These are phyloP conservation scores for Euphorbia pulcherrima DNA, from an alignment of 345 rosid genomes.

Conservation along the genomic window DNA sequence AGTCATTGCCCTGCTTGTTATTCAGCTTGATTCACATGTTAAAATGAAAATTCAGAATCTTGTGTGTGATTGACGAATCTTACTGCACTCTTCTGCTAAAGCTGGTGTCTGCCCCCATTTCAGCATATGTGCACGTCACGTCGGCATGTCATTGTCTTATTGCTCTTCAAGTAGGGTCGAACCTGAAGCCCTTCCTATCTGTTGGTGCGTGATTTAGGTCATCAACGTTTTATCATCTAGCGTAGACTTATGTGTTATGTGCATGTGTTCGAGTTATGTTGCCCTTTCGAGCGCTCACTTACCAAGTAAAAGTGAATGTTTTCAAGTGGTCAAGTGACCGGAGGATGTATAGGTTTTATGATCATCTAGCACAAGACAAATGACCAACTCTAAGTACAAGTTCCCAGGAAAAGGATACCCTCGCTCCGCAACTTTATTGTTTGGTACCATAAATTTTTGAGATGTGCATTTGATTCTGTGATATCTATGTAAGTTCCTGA, in stretches of 20 bases:
- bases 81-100: constrained; percentile 35
- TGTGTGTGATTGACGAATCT: constrained; percentile 18
- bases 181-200: constrained; percentile 15
- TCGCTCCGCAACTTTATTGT: background rate
- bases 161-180: constrained; percentile 16
- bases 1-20: constrained; percentile 34
- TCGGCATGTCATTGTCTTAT: constrained; percentile 15
- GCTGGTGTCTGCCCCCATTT: constrained; percentile 21
- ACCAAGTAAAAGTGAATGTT: background rate
- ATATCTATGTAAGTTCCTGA: no score
- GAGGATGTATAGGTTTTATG: background rate
- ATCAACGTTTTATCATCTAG: constrained; percentile 11
- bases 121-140: constrained; percentile 21
- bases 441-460: no score
- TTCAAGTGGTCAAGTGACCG: background rate
- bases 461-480: no score
- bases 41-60: constrained; percentile 23
- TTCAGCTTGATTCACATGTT: constrained; percentile 34
- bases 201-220: constrained; percentile 1
- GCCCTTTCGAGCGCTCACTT: background rate
- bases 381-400: background rate
- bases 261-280: constrained; percentile 1
- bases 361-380: background rate
- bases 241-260: background rate
- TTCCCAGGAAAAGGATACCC: background rate